Percentiles rank a stretch among this genome's conserved stretches.
Conservation (phyloP, 2,329 filamentous ascomycete genomes). For the Macrophomina tecta region DNA sequence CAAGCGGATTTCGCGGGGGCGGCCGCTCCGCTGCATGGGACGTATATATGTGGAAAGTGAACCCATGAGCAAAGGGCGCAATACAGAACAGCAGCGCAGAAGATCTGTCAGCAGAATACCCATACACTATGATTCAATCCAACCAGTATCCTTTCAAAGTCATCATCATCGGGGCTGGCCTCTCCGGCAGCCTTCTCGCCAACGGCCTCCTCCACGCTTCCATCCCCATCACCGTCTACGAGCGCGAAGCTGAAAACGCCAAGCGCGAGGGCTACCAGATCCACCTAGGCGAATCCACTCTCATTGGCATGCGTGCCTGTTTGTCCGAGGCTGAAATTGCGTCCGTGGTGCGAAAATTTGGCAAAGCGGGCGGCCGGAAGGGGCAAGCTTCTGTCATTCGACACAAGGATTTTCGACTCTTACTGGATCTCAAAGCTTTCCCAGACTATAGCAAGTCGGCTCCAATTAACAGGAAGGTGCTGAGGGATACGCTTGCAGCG, state of each 20-base stretch:
- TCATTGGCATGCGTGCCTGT: neutral
- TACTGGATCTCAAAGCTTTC: neutral
- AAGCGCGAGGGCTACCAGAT: neutral
- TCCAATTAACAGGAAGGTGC: neutral
- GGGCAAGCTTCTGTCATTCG: neutral
- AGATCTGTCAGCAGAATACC: neutral
- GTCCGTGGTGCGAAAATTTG: constrained; percentile 5
- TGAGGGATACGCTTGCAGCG: neutral
- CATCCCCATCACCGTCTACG: neutral
- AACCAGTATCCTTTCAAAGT: neutral
- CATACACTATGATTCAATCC: neutral
- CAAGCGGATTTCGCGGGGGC: neutral
- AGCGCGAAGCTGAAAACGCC: neutral
- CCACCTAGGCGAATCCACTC: neutral
- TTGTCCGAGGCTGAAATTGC: neutral
- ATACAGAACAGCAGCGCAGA: too few relatives aligned
- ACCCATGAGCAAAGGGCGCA: too few relatives aligned
- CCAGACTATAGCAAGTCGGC: neutral
- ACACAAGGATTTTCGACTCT: neutral
- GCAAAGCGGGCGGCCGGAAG: neutral
- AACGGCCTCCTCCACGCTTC: neutral
- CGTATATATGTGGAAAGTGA: neutral
- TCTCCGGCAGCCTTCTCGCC: neutral
- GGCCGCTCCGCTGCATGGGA: neutral
- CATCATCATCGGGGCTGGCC: constrained; percentile 1